These are phyloP conservation scores for Fusarium sp. DNA, from an alignment of 2,329 filamentous ascomycete genomes.

Conservation along the genomic window DNA sequence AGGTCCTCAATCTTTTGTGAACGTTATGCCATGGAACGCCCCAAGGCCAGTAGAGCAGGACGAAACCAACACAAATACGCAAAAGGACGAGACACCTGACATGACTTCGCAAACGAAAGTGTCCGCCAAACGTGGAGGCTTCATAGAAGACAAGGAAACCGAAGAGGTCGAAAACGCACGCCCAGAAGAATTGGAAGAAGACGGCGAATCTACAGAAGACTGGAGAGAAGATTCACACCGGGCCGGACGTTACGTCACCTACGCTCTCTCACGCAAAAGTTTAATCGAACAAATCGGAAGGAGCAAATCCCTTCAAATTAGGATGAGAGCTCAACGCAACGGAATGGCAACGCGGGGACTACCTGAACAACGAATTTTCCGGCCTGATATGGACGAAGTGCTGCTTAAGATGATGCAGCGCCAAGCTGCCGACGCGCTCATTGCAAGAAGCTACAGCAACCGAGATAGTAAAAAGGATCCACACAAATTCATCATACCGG, in stretches of 20 bases:
- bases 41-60: not conserved
- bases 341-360: slow-evolving; percentile 43
- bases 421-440: slow-evolving; percentile 58
- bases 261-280: slow-evolving; percentile 46
- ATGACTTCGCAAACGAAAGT: not conserved
- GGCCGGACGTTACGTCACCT: slow-evolving; percentile 32
- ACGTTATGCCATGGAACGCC: slow-evolving; percentile 33
- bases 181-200: not conserved
- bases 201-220: not conserved
- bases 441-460: slow-evolving; percentile 37
- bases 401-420: slow-evolving; percentile 63
- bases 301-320: not conserved
- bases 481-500: slow-evolving; percentile 55
- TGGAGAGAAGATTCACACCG: slow-evolving; percentile 1
- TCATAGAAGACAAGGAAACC: not conserved
- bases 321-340: slow-evolving; percentile 37
- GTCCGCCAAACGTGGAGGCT: not conserved
- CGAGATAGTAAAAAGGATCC: not conserved
- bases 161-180: not conserved
- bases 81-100: not conserved
- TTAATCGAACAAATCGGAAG: slow-evolving; percentile 44
- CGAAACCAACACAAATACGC: not conserved
- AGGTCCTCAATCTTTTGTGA: slow-evolving; percentile 50
- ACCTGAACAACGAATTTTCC: slow-evolving; percentile 44
- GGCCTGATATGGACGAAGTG: slow-evolving; percentile 66